Base-by-base conservation (phyloP, 176 grass and related monocot species). In the Saccharum officinarum region DNA sequence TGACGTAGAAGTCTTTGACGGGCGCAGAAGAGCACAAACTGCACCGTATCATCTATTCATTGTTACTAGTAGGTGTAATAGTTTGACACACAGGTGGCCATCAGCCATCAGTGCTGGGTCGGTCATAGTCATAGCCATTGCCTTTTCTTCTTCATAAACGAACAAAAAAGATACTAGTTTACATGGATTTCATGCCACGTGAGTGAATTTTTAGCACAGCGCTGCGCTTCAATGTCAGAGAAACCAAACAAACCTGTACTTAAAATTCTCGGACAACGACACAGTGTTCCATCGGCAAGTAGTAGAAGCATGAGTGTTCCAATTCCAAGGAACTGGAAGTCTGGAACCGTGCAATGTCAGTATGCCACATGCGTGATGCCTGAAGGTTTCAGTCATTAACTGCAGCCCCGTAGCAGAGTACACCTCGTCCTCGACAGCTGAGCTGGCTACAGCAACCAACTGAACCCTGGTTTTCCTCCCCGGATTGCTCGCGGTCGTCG, bases 381-480 rank as follows among this genome's bases (percentile, higher is more conserved):
- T 71, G 38, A 44, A 72, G 41, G 42, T 72, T 74, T 55, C 44
- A 84, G 26, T 20, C 66, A 71, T 60, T 6, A 63, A 68, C 62
- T 22, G 15, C 68, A n/a, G 20, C 49, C 36, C 16, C 17, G 10
- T 13, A 7, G 1, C 14, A 49, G 16, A 18, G 46, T 52, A 55
- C 50, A 22, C 4, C 10, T 10, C 50, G 52, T 55, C 54, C 54
- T 59, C 2, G 34, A 67, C 64, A 13, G 6, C 38, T 57, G 62
- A 14, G 30, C 30, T 45, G 63, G 20, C 50, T 4, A 74, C 80
- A 63, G 73, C 73, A 62, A 50, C 73, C 62, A 70, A 54, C 86
- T 64, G 80, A 88, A 71, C 63, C 42, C 81, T 17, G 31, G 49
- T 66, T 39, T 80, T 79, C 75, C 87, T 88, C 68, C 81, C 57